Percentiles rank a stretch among this genome's conserved stretches.
Evolutionary conservation across 192 early-diverging fungal genomes (phyloP).

Genomic region (Coemansia sp.): DNA sequence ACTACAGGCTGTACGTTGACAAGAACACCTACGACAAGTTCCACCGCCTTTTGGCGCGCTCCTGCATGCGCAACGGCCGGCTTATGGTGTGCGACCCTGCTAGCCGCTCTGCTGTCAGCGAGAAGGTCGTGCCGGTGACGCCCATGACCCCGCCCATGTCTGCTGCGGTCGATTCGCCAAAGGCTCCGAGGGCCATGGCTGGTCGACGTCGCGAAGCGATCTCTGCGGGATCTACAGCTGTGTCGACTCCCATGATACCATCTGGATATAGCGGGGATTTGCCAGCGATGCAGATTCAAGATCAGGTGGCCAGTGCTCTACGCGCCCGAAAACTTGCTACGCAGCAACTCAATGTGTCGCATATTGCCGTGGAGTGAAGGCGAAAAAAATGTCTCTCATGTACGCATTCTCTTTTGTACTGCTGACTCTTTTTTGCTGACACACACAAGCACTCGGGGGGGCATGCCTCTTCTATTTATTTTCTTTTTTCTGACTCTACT

Average conservation of each 20-base stretch:
- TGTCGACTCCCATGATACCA: not conserved
- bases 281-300: slow-evolving; percentile 11
- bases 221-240: not conserved
- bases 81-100: slow-evolving; percentile 37
- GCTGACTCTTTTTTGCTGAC: not conserved
- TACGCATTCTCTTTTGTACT: too few relatives aligned
- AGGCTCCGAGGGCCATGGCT: not conserved
- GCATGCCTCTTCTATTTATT: too few relatives aligned
- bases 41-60: slow-evolving; percentile 43
- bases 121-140: not conserved
- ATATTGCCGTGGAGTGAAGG: not conserved
- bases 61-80: slow-evolving; percentile 49
- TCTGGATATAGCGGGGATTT: slow-evolving; percentile 10
- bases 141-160: not conserved
- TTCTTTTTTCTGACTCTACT: too few relatives aligned
- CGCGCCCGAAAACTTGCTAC: slow-evolving; percentile 6
- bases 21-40: slow-evolving; percentile 45
- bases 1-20: slow-evolving; percentile 65
- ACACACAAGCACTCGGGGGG: too few relatives aligned
- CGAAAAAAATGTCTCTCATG: too few relatives aligned
- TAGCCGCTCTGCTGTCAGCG: not conserved
- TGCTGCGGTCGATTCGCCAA: not conserved
- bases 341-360: not conserved
- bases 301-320: slow-evolving; percentile 1
- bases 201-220: not conserved